Percentiles rank a stretch among this genome's conserved stretches.
Evolutionary conservation across 2,329 filamentous ascomycete species (phyloP).

Genomic region (Pestalotiopsis sp.): DNA sequence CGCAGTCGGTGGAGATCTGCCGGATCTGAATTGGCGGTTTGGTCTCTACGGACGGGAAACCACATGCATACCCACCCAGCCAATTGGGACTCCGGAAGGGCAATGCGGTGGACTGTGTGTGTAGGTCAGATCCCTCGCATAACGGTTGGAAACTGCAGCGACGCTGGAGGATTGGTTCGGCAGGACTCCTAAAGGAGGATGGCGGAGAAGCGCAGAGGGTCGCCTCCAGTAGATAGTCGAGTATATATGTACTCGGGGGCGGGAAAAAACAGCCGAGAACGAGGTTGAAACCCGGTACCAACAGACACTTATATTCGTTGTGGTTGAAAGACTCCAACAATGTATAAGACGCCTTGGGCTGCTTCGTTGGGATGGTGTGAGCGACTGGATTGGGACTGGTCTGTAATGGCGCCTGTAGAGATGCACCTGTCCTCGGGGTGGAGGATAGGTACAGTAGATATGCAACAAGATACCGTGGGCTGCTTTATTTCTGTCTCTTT

Average conservation of each 20-base stretch:
- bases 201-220: conserved; percentile 23
- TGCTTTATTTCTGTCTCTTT: neutral
- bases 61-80: conserved; percentile 48
- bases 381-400: neutral
- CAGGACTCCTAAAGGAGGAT: conserved; percentile 31
- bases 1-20: conserved; percentile 32
- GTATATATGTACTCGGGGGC: conserved; percentile 22
- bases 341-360: neutral
- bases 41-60: conserved; percentile 41
- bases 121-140: conserved; percentile 34
- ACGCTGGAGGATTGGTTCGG: conserved; percentile 29
- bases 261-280: conserved; percentile 27
- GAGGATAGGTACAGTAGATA: conserved; percentile 22
- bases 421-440: neutral
- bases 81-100: conserved; percentile 39
- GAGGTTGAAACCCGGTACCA: conserved; percentile 27
- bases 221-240: conserved; percentile 9
- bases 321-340: neutral
- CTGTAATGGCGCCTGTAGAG: conserved; percentile 11
- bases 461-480: neutral
- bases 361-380: neutral
- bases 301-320: conserved; percentile 16
- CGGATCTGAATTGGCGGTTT: conserved; percentile 33
- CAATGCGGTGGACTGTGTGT: conserved; percentile 33
- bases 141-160: conserved; percentile 35